Evolutionary conservation across 2,329 filamentous ascomycete genomes (phyloP).

Genomic region (Emergomyces orientalis): DNA sequence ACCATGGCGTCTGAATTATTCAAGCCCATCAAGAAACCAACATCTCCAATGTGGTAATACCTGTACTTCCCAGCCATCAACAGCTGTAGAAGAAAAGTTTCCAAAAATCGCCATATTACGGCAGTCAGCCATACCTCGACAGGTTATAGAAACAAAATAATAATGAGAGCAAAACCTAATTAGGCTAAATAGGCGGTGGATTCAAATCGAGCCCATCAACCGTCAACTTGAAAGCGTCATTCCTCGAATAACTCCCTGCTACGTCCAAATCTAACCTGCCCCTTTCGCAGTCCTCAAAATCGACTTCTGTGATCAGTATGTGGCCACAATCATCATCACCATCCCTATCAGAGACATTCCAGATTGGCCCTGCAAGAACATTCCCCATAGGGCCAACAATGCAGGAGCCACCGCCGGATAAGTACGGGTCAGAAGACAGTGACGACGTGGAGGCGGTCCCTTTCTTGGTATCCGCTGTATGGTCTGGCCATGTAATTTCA

Average conservation of each 20-base stretch:
- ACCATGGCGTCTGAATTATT: neutral
- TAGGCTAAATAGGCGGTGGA: slow-evolving; percentile 40
- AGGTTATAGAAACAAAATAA: neutral
- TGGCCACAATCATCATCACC: slow-evolving; percentile 44
- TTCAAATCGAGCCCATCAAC: slow-evolving; percentile 52
- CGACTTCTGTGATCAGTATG: slow-evolving; percentile 62
- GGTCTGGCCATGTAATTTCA: slow-evolving; percentile 31
- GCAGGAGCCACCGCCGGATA: slow-evolving; percentile 68
- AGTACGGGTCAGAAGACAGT: slow-evolving; percentile 39
- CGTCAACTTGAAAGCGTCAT: slow-evolving; percentile 51
- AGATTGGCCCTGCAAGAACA: slow-evolving; percentile 70
- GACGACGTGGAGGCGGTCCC: slow-evolving; percentile 5
- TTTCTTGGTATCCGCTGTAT: slow-evolving; percentile 15
- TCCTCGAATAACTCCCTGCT: slow-evolving; percentile 75
- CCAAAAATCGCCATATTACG: neutral
- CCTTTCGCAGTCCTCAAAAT: slow-evolving; percentile 78
- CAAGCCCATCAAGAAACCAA: neutral
- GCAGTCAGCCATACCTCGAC: neutral
- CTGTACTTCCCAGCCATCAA: neutral
- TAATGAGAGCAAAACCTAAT: neutral
- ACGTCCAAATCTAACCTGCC: slow-evolving; percentile 76
- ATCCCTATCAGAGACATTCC: slow-evolving; percentile 50
- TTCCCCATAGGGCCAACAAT: slow-evolving; percentile 73
- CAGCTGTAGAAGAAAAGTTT: neutral
- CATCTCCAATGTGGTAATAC: neutral